Evolutionary conservation across 345 rosid genomes (phyloP).

Genomic region (Geranium rotundifolium): DNA sequence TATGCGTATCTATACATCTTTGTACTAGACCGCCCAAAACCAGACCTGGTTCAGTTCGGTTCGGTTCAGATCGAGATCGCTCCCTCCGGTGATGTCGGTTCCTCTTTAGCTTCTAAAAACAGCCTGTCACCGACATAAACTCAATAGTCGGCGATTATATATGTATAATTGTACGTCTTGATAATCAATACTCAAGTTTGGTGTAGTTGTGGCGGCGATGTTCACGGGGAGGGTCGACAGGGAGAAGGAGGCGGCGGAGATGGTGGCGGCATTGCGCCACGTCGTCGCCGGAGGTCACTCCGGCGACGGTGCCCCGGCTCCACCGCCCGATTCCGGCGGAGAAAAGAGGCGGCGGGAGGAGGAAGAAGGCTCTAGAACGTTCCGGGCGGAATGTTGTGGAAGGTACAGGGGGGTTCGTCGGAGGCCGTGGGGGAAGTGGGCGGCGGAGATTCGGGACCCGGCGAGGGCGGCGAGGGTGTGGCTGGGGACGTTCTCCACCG

Average conservation of each 20-base stretch:
- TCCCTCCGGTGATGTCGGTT: too few relatives aligned
- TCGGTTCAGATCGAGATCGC: too few relatives aligned
- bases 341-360: conserved; percentile 39
- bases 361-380: conserved; percentile 5
- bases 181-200: too few relatives aligned
- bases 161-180: too few relatives aligned
- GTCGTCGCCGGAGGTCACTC: conserved; percentile 51
- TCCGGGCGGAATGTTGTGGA: conserved; percentile 34
- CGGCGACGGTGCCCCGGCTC: background rate
- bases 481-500: conserved; percentile 85
- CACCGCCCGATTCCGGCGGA: conserved; percentile 5
- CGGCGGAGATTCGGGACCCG: conserved; percentile 93
- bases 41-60: too few relatives aligned
- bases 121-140: too few relatives aligned
- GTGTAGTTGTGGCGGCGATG: background rate
- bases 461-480: conserved; percentile 84
- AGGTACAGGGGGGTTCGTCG: conserved; percentile 84
- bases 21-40: too few relatives aligned
- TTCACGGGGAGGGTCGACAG: background rate
- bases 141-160: too few relatives aligned
- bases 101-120: too few relatives aligned
- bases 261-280: conserved; percentile 67
- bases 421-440: too few relatives aligned
- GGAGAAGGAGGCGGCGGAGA: conserved; percentile 45
- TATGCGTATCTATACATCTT: too few relatives aligned